Evolutionary conservation across 805 yeast genomes (phyloP), one percentile per base, ranked within the genome.

Genomic region (Kurtzmaniella cleridarum): DNA sequence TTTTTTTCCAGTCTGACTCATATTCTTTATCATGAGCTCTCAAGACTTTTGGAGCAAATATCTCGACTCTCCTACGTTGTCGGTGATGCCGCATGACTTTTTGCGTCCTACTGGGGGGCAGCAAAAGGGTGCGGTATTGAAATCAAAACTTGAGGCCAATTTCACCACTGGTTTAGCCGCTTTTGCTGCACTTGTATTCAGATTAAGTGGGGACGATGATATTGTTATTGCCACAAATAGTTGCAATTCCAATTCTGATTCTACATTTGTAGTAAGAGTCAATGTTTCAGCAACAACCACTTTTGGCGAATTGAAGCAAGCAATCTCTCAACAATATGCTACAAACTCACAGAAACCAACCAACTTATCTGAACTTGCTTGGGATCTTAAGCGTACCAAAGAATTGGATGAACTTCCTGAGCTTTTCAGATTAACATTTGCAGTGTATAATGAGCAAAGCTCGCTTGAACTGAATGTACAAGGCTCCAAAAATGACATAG

Each of bases 131-230:
- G 16, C 31, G 16, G 31, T 15, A 9, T 13, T 15, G 45, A 51
- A 23, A 48, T 54, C 30, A 33, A 42, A 27, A 37, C 46, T 2
- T 38, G 14, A 29, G 14, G 32, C 32, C n/a, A 53, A 50, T 33
- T 85, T 82, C 57, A 54, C 67, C 8, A 60, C 75, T 12, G 79
- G 81, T 0, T 67, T 87, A 44, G 67, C 95, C 13, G 76, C 76
- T 1, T 85, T 81, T 63, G 77, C 83, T 17, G 78, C 83, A 1
- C 70, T 91, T 41, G 71, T 87, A 29, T 82, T 76, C 60, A 73
- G 98, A 54, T 67, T 87, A 34, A 84, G 96, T 2, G 98, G 97
- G 17, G 98, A 91, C 57, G 97, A 91, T 48, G 97, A 91, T 52
- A 81, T 93, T 36, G 81, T 84, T n/a, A 65, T 91, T 44, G 89